Evolutionary conservation across 306 rosid species (phyloP), one percentile per base, ranked within the genome.

Genomic region (Rosa rugosa): DNA sequence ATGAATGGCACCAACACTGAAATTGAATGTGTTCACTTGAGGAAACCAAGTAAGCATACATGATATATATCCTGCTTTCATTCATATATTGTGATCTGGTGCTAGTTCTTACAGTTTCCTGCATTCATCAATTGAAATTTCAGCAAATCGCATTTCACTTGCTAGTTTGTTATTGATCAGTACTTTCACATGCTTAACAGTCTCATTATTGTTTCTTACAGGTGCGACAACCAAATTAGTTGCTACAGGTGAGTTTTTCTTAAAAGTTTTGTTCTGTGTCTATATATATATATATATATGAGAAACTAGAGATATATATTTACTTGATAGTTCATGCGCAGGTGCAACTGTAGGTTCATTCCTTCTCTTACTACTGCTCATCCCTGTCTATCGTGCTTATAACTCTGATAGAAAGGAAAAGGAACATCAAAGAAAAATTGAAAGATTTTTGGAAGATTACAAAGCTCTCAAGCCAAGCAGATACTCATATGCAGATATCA

Each of bases 381-480:
- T 80, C 83, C 63, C 59, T 44, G n/a, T 8, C 13, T 74, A 34
- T 57, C 59, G 18, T 62, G 27, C 62, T 3, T 25, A 83, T 40
- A 70, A 38, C 6, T 3, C 49, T 17, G 51, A 68, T 46, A 74
- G 25, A 62, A 12, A 53, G 8, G 27, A 44, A 17, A 83, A 75
- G 49, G 72, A 17, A n/a, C 27, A 13, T 59, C 69, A 77, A 36
- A 73, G 74, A 0, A 88, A 60, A 0, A 65, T 81, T 10, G 71
- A 70, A 70, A 83, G 23, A 1, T 85, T 85, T 76, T 56, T 80
- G 8, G 51, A 80, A 57, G 91, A 85, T 45, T 87, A 85, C 16
- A 72, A 40, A 45, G 78, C 76, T 69, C 81, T 75, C 27, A 87
- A 81, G 71, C 88, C 89, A 23, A 79, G 85, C 0, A 78, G 83